Evolutionary conservation across 108 stramenopile genomes (phyloP), one percentile per base, ranked within the genome.

Genomic region (Nitzschia palea): DNA sequence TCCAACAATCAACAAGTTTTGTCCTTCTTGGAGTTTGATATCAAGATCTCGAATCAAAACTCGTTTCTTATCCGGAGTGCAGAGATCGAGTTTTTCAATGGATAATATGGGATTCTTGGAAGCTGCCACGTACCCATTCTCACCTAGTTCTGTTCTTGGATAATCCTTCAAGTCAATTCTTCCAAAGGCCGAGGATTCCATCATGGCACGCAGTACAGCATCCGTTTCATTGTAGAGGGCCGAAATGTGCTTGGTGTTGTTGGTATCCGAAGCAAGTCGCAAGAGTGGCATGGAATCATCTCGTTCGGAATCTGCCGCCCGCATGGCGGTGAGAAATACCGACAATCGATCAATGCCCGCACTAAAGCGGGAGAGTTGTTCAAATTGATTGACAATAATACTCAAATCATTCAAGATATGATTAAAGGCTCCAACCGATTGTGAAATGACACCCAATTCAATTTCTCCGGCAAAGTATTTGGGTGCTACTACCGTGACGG

Each of bases 341-440:
- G 78, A 67, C 31, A 98, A 73, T 53, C 97, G 94, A 60, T 91
- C 94, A 23, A 98, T 80, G 23, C 93, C 96, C 6, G 97, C 97
- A 0, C 88, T 86, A 62, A 96, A 98, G 1, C 83, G 59, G 34
- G 86, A 86, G 15, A 98, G 74, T 31, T 84, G 80, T 68, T 97
- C 96, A 68, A 98, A 98, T 68, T 98, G 93, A 76, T 97, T 97
- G 25, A 98, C 88, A 44, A 98, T 90, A 12, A 86, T 70, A 45
- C 60, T 74, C n/a, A 97, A 71, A 73, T 98, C 96, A 55, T 73
- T 74, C 12, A 97, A 74, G 54, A 97, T 92, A 62, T 98, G 97
- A 36, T 89, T 94, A 65, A 90, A 90, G 0, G 88, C 94, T 37
- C 87, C 90, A 9, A 73, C 81, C 0, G 77, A 73, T 66, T 95